Evolutionary conservation across 2,329 filamentous ascomycete genomes (phyloP), one percentile per base, ranked within the genome.

Genomic region (Coniochaeta sp.): DNA sequence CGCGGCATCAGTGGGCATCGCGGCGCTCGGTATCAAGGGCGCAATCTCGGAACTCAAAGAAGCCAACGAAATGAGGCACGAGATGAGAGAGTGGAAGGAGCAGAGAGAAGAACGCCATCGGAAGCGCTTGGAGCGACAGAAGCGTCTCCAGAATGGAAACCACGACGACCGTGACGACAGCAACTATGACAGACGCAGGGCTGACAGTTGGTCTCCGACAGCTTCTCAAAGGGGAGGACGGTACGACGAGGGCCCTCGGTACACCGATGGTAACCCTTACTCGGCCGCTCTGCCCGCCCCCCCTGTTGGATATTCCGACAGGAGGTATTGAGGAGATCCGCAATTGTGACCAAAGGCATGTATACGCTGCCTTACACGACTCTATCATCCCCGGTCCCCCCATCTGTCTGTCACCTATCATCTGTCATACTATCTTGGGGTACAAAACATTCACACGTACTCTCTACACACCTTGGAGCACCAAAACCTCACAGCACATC

Each of bases 1-100:
- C 65, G 81, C 80, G 0, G 82, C 82, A n/a, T 82, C 81, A 3
- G 75, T 85, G 6, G 82, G 82, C 60, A 80, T 85, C 58, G 83
- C 82, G 1, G 81, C 81, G 14, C 66, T 86, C 67, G 81, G 82
- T 54, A 79, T 86, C 71, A 82, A 83, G 69, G 79, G 81, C 36
- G 82, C 82, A 65, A 65, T 85, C 50, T 77, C 74, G 17, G 81
- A 84, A 68, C 72, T 85, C 69, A 83, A 85, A 71, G 79, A 84
- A 64, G 82, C 76, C 61, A 78, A 77, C 60, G 78, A 84, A 63
- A 67, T 79, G 70, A 69, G 70, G 47, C 74, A 81, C 54, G 79
- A 82, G 68, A 73, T 78, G 67, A 75, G 70, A 59, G 73, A 79
- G 62, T 85, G 80, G 73, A 72, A 79, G 60, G 63, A 74, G 58